A percentile compares a stretch with the other conserved stretches of the same genome.
Conservation (phyloP, 2,329 filamentous ascomycete species). For the Botryotinia calthae region DNA sequence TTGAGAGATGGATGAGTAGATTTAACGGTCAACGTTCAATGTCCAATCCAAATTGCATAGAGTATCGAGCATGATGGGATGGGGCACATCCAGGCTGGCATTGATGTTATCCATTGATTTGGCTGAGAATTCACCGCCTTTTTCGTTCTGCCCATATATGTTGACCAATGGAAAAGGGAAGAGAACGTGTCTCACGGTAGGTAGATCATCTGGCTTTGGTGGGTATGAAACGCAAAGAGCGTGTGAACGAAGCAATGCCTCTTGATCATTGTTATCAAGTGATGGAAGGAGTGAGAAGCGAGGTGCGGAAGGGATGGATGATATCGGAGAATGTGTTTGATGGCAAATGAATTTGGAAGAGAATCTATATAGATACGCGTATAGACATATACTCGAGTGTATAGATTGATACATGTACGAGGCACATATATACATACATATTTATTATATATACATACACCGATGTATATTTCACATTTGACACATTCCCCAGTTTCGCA, state of each 20-base stretch:
- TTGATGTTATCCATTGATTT: constrained; percentile 5
- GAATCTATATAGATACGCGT: neutral
- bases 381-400: neutral
- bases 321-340: too few species aligned
- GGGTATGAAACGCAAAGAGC: neutral
- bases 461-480: neutral
- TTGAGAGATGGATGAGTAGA: constrained; percentile 12
- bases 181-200: constrained; percentile 15
- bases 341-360: neutral
- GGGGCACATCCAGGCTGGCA: constrained; percentile 21
- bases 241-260: neutral
- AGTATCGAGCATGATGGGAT: constrained; percentile 10
- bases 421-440: neutral
- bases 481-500: constrained; percentile 7
- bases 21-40: constrained; percentile 10
- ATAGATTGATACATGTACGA: neutral
- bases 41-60: constrained; percentile 9
- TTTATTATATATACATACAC: neutral
- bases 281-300: neutral
- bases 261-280: neutral
- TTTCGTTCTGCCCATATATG: constrained; percentile 4
- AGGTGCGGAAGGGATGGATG: neutral
- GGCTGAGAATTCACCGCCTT: constrained; percentile 1
- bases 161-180: constrained; percentile 5
- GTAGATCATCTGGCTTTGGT: neutral